Evolutionary conservation across 345 rosid genomes (phyloP).

Genomic region (Boechera divaricarpa): DNA sequence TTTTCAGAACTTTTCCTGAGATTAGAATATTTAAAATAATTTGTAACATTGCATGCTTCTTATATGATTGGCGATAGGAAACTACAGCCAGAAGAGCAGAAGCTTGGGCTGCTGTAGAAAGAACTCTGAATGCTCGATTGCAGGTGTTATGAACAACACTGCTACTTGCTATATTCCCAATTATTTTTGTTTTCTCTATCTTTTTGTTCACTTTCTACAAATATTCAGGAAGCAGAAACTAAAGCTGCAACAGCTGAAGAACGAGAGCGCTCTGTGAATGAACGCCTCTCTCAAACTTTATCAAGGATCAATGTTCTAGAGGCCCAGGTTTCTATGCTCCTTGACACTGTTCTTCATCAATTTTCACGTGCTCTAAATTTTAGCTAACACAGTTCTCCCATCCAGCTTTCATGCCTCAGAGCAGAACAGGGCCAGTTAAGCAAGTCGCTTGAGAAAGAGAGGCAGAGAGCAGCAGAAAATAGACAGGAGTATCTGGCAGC

Average conservation of each 20-base stretch:
- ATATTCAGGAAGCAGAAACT: slow-evolving; percentile 85
- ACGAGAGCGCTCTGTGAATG: slow-evolving; percentile 86
- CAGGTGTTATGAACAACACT: slow-evolving; percentile 63
- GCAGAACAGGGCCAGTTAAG: slow-evolving; percentile 93
- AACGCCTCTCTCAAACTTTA: slow-evolving; percentile 94
- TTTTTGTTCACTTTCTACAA: slow-evolving; percentile 24
- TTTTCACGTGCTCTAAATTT: slow-evolving; percentile 15
- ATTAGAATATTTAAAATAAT: slow-evolving; percentile 1
- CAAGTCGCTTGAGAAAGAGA: slow-evolving; percentile 96
- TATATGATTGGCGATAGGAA: slow-evolving; percentile 62
- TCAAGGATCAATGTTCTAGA: slow-evolving; percentile 97
- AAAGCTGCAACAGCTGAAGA: slow-evolving; percentile 96
- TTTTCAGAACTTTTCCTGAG: slow-evolving; percentile 17
- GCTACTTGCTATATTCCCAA: slow-evolving; percentile 17
- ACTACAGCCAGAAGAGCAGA: slow-evolving; percentile 87
- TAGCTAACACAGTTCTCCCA: slow-evolving; percentile 46
- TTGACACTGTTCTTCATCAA: slow-evolving; percentile 23
- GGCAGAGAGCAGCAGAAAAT: slow-evolving; percentile 97
- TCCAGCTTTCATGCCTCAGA: slow-evolving; percentile 94
- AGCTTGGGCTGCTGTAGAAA: slow-evolving; percentile 98
- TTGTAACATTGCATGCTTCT: slow-evolving; percentile 28
- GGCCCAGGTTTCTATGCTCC: slow-evolving; percentile 74
- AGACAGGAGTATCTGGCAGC: slow-evolving; percentile 96
- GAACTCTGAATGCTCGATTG: slow-evolving; percentile 81
- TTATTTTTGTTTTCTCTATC: slow-evolving; percentile 1